Evolutionary conservation across 73 alveolate genomes (phyloP), one percentile per base, ranked within the genome.

Genomic region (Stentor coeruleus): DNA sequence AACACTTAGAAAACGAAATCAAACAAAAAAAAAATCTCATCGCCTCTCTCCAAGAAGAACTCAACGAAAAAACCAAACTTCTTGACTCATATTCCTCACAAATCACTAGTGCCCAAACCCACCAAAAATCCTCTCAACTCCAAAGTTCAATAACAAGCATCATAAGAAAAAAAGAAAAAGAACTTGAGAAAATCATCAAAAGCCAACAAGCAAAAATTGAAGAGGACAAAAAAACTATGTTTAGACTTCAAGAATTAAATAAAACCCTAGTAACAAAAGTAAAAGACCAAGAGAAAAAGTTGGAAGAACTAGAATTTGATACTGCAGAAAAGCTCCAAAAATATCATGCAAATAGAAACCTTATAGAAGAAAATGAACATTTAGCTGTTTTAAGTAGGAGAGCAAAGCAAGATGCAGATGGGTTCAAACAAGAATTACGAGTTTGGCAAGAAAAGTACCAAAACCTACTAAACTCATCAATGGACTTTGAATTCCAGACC

Each of bases 361-460:
- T 66, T 28, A 33, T 20, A 26, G 79, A 66, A 66, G 79, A 66
- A 66, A 66, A 66, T 31, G 79, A 66, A 31, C 79, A 66, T 66
- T 33, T 66, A 33, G n/a, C 79, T 28, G n/a, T 66, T 26, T 28
- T 66, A 1, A 31, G n/a, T 20, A 0, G 79, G 14, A 66, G 33
- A 2, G n/a, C 37, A 1, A 20, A 66, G 37, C n/a, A 66, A 66
- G 37, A 66, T 26, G 37, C 33, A 20, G 15, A 31, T 26, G 11
- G 11, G 14, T 31, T 66, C 14, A 31, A 66, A 33, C 49, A 66
- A 20, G 79, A 66, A 11, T 33, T 66, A 2, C 26, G 33, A 66
- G 79, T 14, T 20, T 20, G 26, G 33, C n/a, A 2, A 40, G 40
- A 66, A 66, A 66, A 2, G 37, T 66, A 66, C 33, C 36, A 66